Conservation (phyloP, 2,329 filamentous ascomycete species). For the Teratosphaeria zuluensis region DNA sequence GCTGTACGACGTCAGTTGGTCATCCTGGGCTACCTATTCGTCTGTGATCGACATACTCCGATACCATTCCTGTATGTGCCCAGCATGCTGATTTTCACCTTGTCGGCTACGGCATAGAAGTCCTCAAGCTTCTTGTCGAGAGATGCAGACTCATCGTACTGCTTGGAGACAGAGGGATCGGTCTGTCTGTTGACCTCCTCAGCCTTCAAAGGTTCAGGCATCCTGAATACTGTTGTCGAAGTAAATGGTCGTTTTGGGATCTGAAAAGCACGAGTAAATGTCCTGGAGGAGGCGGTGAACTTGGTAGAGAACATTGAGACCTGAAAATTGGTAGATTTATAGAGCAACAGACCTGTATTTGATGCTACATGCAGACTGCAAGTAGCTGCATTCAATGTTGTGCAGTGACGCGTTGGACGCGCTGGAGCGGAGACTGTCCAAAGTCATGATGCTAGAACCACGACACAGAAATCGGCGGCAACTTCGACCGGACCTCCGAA, state of each 20-base stretch:
- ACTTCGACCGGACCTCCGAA: neutral
- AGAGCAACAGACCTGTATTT: neutral
- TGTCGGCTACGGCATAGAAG: conserved; percentile 38
- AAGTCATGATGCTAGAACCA: neutral
- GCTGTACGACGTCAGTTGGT: conserved; percentile 9
- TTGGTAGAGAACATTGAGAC: neutral
- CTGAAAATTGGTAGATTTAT: neutral
- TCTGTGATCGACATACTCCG: conserved; percentile 19
- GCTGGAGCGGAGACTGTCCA: neutral
- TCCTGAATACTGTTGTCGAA: conserved; percentile 23
- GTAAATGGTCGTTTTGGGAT: conserved; percentile 7
- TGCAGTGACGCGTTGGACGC: neutral
- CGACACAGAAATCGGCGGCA: neutral
- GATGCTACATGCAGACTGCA: neutral
- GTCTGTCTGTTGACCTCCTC: conserved; percentile 33
- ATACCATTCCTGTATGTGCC: conserved; percentile 33
- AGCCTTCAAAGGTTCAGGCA: conserved; percentile 35
- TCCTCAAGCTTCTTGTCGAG: conserved; percentile 38
- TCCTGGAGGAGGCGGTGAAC: neutral
- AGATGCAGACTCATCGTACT: conserved; percentile 37
- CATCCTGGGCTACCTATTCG: neutral
- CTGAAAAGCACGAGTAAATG: neutral
- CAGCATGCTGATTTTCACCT: conserved; percentile 35
- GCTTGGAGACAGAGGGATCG: conserved; percentile 41
- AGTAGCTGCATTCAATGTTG: neutral